Evolutionary conservation across 2,329 filamentous ascomycete species (phyloP).

Genomic region (Phialophora tarda): DNA sequence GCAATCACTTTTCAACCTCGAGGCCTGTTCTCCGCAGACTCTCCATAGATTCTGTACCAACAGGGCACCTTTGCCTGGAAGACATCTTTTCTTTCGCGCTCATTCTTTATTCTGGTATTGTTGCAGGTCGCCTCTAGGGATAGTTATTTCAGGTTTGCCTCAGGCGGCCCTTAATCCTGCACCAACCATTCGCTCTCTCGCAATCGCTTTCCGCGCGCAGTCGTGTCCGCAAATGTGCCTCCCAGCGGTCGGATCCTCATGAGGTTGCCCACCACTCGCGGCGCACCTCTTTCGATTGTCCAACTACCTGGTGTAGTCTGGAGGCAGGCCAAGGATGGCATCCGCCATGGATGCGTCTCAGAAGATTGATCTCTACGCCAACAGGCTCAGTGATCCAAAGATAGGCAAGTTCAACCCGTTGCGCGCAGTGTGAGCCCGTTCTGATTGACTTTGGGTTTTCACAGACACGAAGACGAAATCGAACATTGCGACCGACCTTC

Average conservation of each 20-base stretch:
- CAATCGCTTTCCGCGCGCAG: neutral
- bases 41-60: conserved; percentile 12
- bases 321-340: conserved; percentile 14
- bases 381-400: conserved; percentile 55
- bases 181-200: neutral
- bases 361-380: conserved; percentile 56
- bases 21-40: conserved; percentile 21
- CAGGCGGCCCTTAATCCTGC: neutral
- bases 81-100: conserved; percentile 13
- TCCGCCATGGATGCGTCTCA: conserved; percentile 38
- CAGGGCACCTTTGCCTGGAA: conserved; percentile 13
- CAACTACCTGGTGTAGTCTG: conserved; percentile 17
- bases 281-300: conserved; percentile 14
- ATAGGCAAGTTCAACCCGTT: conserved; percentile 49
- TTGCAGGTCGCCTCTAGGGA: conserved; percentile 12
- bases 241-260: conserved; percentile 20
- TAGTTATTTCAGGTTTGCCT: neutral
- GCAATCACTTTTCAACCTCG: conserved; percentile 13
- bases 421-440: conserved; percentile 12
- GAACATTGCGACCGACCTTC: conserved; percentile 81
- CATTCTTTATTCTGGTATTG: conserved; percentile 17
- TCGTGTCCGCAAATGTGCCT: conserved; percentile 25
- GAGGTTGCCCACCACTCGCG: conserved; percentile 27
- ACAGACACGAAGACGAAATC: conserved; percentile 81
- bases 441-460: conserved; percentile 19